Evolutionary conservation across 345 rosid genomes (phyloP), one percentile per base, ranked within the genome.

Genomic region (Garcia nutans): DNA sequence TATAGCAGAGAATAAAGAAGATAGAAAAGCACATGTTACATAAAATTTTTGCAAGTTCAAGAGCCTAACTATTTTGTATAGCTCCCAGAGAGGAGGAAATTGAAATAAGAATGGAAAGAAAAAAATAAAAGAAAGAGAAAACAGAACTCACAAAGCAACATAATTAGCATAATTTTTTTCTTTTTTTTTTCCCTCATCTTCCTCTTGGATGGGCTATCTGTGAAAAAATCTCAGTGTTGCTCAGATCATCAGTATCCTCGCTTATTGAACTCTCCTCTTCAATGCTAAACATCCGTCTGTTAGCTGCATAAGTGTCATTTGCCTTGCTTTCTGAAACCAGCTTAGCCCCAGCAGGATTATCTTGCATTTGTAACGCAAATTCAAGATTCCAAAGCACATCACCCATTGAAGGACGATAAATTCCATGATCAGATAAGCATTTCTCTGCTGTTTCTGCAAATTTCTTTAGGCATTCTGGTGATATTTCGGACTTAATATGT

Each of bases 181-280:
- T 28, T 17, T 6, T 37, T 37, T 37, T 5, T 37, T 37, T 5
- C 5, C 41, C 41, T 37, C 41, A 87, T 87, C 88, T 85, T 76
- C 79, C 82, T 44, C 68, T 72, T 0, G 86, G 87, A 81, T 87
- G 80, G 23, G 79, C 79, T 59, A 84, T 45, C 74, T 82, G 85
- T 10, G 89, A 83, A 77, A 84, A 87, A 26, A 58, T 65, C 0
- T 45, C 79, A 52, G 33, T 44, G 10, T 57, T 17, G 54, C 66
- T 57, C 8, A 31, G 6, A 8, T 79, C 81, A 54, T 69, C 77
- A 20, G 52, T 80, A 33, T 75, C 81, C 8, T 71, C 74, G 5
- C 52, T 71, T n/a, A 26, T 15, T 0, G n/a, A 37, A 60, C 71
- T 82, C 62, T 60, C 82, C 70, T 86, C 86, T 17, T 80, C 82